These are phyloP conservation scores for Neostapfia colusana DNA, from an alignment of 176 grass and related monocot species.

Conservation along the genomic window DNA sequence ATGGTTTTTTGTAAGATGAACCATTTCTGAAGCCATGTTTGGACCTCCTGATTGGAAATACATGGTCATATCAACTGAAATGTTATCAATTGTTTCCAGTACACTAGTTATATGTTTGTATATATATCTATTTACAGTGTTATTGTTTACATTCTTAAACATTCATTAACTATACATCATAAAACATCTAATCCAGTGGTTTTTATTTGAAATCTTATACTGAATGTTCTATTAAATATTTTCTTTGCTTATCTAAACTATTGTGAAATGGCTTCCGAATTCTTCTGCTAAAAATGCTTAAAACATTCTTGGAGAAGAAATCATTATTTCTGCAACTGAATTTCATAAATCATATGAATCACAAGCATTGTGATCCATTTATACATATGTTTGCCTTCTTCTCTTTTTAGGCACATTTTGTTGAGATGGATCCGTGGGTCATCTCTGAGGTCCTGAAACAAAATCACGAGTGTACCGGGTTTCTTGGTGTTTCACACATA, in stretches of 20 bases:
- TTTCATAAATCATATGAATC: slow-evolving; percentile 19
- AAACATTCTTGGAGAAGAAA: neutral
- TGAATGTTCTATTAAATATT: slow-evolving; percentile 4
- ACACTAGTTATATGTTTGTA: neutral
- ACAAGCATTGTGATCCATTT: neutral
- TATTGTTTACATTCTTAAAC: neutral
- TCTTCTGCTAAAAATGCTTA: slow-evolving; percentile 9
- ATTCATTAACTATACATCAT: neutral
- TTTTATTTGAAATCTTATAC: neutral
- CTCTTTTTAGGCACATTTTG: slow-evolving; percentile 75
- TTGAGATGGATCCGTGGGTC: slow-evolving; percentile 96
- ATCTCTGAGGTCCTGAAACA: slow-evolving; percentile 75
- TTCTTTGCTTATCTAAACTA: neutral
- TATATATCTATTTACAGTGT: neutral
- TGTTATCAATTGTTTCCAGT: neutral
- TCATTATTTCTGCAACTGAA: neutral
- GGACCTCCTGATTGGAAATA: neutral
- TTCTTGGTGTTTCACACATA: slow-evolving; percentile 77
- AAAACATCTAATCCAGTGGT: slow-evolving; percentile 6
- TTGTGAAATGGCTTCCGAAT: slow-evolving; percentile 19
- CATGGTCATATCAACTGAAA: too few relatives aligned
- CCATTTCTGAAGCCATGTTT: neutral
- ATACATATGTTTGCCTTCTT: slow-evolving; percentile 25
- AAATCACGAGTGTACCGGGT: slow-evolving; percentile 84
- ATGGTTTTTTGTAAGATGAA: neutral